Base-by-base conservation (phyloP, 1,139 yeast genomes). In the Taphrina deformans region DNA sequence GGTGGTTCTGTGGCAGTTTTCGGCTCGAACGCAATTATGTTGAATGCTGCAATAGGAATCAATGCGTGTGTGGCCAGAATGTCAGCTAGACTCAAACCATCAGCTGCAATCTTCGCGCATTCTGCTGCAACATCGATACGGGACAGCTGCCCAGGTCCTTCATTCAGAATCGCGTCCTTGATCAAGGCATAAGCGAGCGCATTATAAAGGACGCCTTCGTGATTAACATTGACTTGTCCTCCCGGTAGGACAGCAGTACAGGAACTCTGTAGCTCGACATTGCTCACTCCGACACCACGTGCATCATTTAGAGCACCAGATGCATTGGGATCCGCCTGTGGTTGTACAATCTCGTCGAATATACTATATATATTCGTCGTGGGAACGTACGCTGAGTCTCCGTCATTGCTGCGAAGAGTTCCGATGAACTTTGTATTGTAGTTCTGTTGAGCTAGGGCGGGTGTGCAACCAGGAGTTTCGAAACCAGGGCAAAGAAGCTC, bases 381-480 rank as follows among this genome's bases (percentile, higher is more conserved):
- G 24, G 56, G 56, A 7, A 52, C 56, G 33, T 52, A 52, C 14
- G 56, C 56, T 5, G 56, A 52, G 18, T 52, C 56, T 3, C 56
- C 56, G 7, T 45, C 56, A 52, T 35, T 35, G 18, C 23, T 24
- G 26, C 56, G 56, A n/a, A 52, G n/a, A n/a, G 44, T 33, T 7
- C 18, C 18, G 26, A 52, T 35, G 29, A 52, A 52, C 1, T 29
- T 33, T 7, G 56, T 18, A n/a, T 23, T 18, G 45, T 52, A 29
- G 16, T 31, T 23, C 29, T 52, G 56, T 26, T 52, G 56, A n/a
- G 44, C 29, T 10, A 52, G 16, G 10, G 56, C 56, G 23, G 56
- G 44, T 10, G 41, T 35, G 33, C 56, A 52, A 1, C 29, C 29
- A 12, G 29, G 29, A 3, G 41, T 52, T n/a, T 2, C 38, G 18